Evolutionary conservation across 2,329 filamentous ascomycete genomes (phyloP), one percentile per base, ranked within the genome.

Genomic region (Neurospora crassa): DNA sequence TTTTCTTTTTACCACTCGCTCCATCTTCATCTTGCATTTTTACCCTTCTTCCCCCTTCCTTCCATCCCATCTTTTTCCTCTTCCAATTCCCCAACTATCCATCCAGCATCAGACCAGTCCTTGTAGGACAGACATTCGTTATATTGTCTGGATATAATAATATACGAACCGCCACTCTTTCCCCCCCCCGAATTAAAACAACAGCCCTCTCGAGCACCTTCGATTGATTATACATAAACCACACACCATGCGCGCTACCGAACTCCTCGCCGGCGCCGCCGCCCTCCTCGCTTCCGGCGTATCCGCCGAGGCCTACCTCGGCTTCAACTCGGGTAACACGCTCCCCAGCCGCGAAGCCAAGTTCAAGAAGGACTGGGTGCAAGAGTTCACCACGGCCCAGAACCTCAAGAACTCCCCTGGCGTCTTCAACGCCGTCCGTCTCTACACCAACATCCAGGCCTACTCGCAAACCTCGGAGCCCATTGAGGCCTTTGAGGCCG

Each of bases 401-500:
- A 78, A 77, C 73, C 81, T 84, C 47, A 76, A 78, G 72, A 80
- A 80, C 71, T 81, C 86, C 37, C 86, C 87, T 11, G 86, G 86
- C 72, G 81, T 80, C 74, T 89, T 89, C 82, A 87, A 84, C 76
- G 82, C 86, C 71, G 85, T 89, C 75, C 87, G 89, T 69, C 83
- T 91, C 41, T 91, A 92, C 84, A 92, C 90, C 79, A 89, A 88
- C 83, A 88, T 90, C 78, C 86, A 88, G 80, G 85, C 85, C 77
- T 83, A 88, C 80, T 83, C 90, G 78, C 86, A 92, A 83, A 86
- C 88, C 76, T 91, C 95, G 80, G 91, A 96, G 81, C 94, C 93
- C 69, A 84, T 97, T 78, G 84, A 93, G 83, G 94, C 94, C 59
- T 88, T 95, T 82, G 92, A 93, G 82, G 90, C 90, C 43, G 89